These are phyloP conservation scores for Syzygium syzygioides DNA, from an alignment of 441 rosid species.

Conservation along the genomic window DNA sequence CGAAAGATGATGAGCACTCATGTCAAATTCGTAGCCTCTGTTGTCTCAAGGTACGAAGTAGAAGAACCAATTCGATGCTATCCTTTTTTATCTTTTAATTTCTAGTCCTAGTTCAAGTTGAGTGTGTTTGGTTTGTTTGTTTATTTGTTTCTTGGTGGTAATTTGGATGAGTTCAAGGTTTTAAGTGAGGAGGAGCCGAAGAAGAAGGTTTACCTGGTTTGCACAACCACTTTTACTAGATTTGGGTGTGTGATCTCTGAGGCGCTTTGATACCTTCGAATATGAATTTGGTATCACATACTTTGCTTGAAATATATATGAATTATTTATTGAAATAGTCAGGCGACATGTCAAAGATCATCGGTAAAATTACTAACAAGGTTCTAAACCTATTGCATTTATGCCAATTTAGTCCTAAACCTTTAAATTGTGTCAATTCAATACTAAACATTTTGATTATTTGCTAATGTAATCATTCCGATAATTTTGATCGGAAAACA, in stretches of 20 bases:
- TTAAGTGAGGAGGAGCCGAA: conserved; percentile 89
- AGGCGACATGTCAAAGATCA: fast-evolving
- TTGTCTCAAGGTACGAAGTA: conserved; percentile 51
- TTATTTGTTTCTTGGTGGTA: not conserved
- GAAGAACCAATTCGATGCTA: not conserved
- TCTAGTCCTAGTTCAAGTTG: not conserved
- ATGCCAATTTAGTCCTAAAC: not conserved
- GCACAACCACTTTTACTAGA: too few species aligned
- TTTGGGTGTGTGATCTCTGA: too few species aligned
- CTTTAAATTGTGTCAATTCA: not conserved
- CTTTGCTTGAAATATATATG: not conserved
- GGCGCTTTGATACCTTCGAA: too few species aligned
- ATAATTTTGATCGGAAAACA: not conserved
- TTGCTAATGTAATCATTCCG: too few species aligned
- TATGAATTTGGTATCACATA: too few species aligned
- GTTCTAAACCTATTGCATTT: not conserved
- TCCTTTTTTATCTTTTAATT: not conserved
- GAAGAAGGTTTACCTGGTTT: conserved; percentile 4
- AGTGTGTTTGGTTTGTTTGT: not conserved
- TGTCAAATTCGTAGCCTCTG: conserved; percentile 65
- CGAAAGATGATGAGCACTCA: conserved; percentile 72
- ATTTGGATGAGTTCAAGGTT: not conserved
- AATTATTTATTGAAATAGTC: not conserved
- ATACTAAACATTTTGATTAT: too few species aligned
- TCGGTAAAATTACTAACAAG: not conserved